phyloP scores from a whole-genome alignment of 257 asterid species.

The Petunia secreta region DNA sequence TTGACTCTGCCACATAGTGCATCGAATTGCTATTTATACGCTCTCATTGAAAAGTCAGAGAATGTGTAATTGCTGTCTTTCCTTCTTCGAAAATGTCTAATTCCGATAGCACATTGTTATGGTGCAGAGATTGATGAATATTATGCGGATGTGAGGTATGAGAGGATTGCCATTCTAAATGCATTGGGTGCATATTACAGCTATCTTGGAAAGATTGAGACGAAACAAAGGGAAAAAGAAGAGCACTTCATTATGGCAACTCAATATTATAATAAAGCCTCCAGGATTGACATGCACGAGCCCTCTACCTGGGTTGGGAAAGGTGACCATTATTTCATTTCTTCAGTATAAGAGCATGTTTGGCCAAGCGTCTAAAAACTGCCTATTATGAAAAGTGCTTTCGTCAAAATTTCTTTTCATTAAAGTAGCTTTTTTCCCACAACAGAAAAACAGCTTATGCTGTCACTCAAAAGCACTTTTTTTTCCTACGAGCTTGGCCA shows the following conservation, averaged over 20 bases:
- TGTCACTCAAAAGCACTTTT: too few relatives aligned
- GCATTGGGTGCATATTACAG: constrained; percentile 98
- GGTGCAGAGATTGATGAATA: constrained; percentile 95
- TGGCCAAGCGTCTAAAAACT: too few relatives aligned
- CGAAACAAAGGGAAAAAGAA: constrained; percentile 86
- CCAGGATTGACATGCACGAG: constrained; percentile 97
- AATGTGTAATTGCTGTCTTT: constrained; percentile 10
- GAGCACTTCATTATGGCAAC: constrained; percentile 94
- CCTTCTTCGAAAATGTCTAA: constrained; percentile 1
- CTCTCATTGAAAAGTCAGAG: background rate
- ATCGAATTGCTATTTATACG: background rate
- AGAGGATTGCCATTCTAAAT: constrained; percentile 94
- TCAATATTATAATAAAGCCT: constrained; percentile 93
- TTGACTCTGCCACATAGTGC: constrained; percentile 5
- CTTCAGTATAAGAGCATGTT: background rate
- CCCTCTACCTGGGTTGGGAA: constrained; percentile 99
- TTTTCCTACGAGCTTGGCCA: too few relatives aligned
- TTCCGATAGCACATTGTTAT: constrained; percentile 29
- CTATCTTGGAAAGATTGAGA: constrained; percentile 88
- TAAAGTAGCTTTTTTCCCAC: too few relatives aligned
- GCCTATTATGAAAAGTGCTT: too few relatives aligned
- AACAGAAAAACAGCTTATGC: too few relatives aligned
- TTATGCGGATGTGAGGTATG: constrained; percentile 95
- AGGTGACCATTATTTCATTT: constrained; percentile 52
- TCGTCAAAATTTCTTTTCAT: too few relatives aligned